These are phyloP conservation scores for Limonium bicolor DNA, from an alignment of 148 eudicot genomes.

Conservation along the genomic window DNA sequence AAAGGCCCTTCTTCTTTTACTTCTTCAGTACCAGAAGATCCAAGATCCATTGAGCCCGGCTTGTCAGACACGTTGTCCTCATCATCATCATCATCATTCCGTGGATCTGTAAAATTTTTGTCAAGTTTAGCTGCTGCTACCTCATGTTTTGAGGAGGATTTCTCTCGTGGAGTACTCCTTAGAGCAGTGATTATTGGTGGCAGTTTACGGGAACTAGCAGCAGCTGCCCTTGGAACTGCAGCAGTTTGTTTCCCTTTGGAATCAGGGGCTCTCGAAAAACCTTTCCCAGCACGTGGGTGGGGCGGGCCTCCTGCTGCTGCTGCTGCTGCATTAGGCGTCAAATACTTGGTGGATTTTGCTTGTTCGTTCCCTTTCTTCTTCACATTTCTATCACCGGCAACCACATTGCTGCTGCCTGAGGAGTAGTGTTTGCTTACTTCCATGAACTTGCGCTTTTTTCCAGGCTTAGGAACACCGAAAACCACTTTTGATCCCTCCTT, in stretches of 20 bases:
- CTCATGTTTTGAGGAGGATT: conserved; percentile 16
- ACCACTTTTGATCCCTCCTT: conserved; percentile 64
- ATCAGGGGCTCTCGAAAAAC: conserved; percentile 27
- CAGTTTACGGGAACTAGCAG: conserved; percentile 32
- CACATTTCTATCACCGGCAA: no score
- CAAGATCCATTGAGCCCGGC: conserved; percentile 14
- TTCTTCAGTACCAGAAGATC: conserved; percentile 18
- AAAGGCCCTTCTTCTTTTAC: conserved; percentile 35
- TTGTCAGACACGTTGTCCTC: conserved; percentile 28
- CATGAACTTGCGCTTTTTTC: conserved; percentile 82
- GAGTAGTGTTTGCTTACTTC: conserved; percentile 87
- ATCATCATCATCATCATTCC: conserved; percentile 15
- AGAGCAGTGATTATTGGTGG: conserved; percentile 18
- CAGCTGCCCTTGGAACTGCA: conserved; percentile 30
- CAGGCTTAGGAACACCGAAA: conserved; percentile 92
- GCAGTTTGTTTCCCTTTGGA: conserved; percentile 46
- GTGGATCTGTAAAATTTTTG: conserved; percentile 9
- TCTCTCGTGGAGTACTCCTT: conserved; percentile 40
- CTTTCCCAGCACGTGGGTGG: conserved; percentile 41
- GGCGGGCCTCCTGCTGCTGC: no score
- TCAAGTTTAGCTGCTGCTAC: conserved; percentile 6
- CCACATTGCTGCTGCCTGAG: no score
- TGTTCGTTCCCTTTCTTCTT: conserved; percentile 32
- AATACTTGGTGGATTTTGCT: conserved; percentile 29
- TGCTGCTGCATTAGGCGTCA: conserved; percentile 48